These are phyloP conservation scores for Pontederia crassipes DNA, from an alignment of 176 grass and related monocot genomes.

Conservation along the genomic window DNA sequence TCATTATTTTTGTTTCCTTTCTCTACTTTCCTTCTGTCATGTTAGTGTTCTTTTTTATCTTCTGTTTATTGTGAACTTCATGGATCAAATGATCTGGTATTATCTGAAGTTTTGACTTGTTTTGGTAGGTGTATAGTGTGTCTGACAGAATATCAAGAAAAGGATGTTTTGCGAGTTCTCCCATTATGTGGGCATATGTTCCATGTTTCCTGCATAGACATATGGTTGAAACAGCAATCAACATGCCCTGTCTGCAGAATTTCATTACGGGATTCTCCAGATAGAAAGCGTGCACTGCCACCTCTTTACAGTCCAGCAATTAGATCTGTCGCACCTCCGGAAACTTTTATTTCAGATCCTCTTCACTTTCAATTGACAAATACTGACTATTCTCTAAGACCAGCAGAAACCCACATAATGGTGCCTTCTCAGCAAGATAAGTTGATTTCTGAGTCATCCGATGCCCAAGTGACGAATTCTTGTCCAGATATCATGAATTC, in stretches of 20 bases:
- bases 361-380: neutral
- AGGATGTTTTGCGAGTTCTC: slow-evolving; percentile 22
- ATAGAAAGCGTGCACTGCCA: slow-evolving; percentile 34
- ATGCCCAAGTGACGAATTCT: slow-evolving; percentile 9
- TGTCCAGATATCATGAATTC: neutral
- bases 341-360: slow-evolving; percentile 5
- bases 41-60: neutral
- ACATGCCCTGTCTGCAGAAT: slow-evolving; percentile 97
- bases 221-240: slow-evolving; percentile 76
- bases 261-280: slow-evolving; percentile 59
- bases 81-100: no score
- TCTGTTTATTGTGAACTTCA: neutral
- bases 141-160: slow-evolving; percentile 2
- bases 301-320: slow-evolving; percentile 17
- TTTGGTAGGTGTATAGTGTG: slow-evolving; percentile 8
- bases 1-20: no score
- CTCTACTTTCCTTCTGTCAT: no score
- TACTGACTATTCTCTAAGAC: slow-evolving; percentile 28
- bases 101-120: no score
- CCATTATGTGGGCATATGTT: slow-evolving; percentile 77
- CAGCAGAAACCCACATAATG: slow-evolving; percentile 29
- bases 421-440: slow-evolving; percentile 41
- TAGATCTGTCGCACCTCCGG: neutral
- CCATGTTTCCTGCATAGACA: slow-evolving; percentile 71
- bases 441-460: slow-evolving; percentile 11